These are phyloP conservation scores for Ophiocytium majus DNA, from an alignment of 352 stramenopile genomes.

Conservation along the genomic window DNA sequence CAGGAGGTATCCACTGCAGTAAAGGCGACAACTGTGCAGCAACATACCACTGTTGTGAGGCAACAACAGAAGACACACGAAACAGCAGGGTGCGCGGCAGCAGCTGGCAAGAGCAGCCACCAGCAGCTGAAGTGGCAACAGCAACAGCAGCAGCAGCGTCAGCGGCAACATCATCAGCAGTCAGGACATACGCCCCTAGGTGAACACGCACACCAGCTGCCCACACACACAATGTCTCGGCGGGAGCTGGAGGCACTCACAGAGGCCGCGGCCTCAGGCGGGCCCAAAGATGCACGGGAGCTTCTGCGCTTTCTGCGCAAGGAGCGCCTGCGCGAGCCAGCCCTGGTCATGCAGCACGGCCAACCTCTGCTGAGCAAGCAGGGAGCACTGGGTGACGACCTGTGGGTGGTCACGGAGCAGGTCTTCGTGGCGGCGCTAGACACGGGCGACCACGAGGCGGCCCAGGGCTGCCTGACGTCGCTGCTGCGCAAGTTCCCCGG, in stretches of 20 bases:
- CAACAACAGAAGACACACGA: no score
- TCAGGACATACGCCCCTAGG: no score
- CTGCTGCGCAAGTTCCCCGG: conserved; percentile 45
- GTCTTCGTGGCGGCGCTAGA: conserved; percentile 40
- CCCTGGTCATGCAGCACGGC: conserved; percentile 45
- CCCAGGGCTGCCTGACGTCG: conserved; percentile 23
- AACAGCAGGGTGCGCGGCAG: no score
- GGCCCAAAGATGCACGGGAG: conserved; percentile 22
- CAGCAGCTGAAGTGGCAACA: no score
- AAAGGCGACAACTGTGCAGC: no score
- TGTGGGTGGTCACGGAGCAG: conserved; percentile 50
- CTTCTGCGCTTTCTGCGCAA: conserved; percentile 52
- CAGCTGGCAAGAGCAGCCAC: no score
- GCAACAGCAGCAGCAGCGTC: no score
- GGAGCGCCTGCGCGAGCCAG: conserved; percentile 42
- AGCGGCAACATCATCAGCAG: no score
- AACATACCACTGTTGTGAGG: no score
- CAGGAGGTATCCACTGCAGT: no score
- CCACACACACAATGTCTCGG: neutral
- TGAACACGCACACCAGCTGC: no score
- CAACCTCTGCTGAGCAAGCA: conserved; percentile 23
- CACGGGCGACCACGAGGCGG: conserved; percentile 20
- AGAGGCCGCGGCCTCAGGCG: neutral
- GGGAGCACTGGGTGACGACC: conserved; percentile 38
- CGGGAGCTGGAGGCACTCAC: neutral